phyloP scores from a whole-genome alignment of 2,329 filamentous ascomycete genomes.

The Cytospora mali region DNA sequence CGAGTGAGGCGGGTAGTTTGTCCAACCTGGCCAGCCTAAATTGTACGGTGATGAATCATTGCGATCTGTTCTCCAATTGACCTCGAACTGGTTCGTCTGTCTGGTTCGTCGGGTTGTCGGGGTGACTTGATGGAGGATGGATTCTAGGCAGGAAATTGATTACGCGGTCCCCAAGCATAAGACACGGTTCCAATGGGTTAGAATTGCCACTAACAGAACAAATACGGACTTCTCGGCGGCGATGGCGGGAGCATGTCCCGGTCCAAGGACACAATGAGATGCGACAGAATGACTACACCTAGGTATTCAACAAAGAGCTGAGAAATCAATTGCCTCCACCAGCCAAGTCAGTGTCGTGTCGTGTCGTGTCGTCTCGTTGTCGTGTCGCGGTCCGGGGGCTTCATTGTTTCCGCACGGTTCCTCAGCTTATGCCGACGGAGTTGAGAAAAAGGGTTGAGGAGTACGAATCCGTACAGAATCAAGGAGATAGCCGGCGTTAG shows the following conservation, averaged over 20 bases:
- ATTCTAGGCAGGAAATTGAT: constrained; percentile 20
- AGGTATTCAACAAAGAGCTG: too few relatives aligned
- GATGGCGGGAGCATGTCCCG: neutral
- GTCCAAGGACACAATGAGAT: too few relatives aligned
- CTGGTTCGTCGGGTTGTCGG: neutral
- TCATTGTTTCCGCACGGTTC: neutral
- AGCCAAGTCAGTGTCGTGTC: too few relatives aligned
- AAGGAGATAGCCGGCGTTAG: constrained; percentile 22
- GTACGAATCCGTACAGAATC: too few relatives aligned
- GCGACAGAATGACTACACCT: too few relatives aligned
- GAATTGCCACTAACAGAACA: neutral
- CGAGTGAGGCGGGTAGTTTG: constrained; percentile 13
- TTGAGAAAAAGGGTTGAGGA: neutral
- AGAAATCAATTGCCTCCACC: too few relatives aligned
- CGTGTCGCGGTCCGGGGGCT: too few relatives aligned
- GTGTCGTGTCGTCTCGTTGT: too few relatives aligned
- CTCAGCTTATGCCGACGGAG: constrained; percentile 9
- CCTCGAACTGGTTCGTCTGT: neutral
- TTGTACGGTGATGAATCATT: neutral
- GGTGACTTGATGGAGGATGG: neutral
- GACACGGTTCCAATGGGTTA: neutral
- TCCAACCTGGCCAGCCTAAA: constrained; percentile 10
- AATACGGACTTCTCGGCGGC: neutral
- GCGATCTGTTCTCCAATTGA: neutral
- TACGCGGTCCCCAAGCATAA: constrained; percentile 6